Percentiles rank a stretch among this genome's conserved stretches.
phyloP scores from a whole-genome alignment of 805 yeast species.

The Tanozyma kutaoensis region DNA sequence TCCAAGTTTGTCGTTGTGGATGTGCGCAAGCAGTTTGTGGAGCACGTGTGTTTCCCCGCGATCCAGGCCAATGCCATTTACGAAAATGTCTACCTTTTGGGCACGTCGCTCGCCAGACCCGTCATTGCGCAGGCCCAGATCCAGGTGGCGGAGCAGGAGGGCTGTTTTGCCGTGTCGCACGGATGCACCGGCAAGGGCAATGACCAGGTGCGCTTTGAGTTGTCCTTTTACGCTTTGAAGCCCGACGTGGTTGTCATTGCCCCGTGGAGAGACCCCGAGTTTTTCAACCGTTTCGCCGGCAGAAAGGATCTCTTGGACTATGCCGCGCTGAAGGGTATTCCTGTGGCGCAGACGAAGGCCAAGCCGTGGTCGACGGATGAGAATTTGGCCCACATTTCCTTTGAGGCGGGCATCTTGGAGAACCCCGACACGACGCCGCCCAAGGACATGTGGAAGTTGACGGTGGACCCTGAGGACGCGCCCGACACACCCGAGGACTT shows the following conservation, averaged over 20 bases:
- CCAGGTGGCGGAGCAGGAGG: conserved; percentile 90
- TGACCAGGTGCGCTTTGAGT: conserved; percentile 97
- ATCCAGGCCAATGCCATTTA: conserved; percentile 95
- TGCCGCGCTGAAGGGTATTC: conserved; percentile 84
- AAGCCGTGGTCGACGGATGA: conserved; percentile 99
- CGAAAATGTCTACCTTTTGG: conserved; percentile 92
- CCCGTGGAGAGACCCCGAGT: conserved; percentile 97
- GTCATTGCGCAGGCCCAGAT: conserved; percentile 98
- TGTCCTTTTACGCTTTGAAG: conserved; percentile 92
- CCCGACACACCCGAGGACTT: conserved; percentile 89
- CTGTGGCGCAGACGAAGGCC: conserved; percentile 94
- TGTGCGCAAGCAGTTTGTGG: conserved; percentile 90
- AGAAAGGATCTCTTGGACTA: conserved; percentile 92
- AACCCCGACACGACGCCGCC: conserved; percentile 99
- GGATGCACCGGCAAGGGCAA: conserved; percentile 99
- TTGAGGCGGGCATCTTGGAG: conserved; percentile 98
- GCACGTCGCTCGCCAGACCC: conserved; percentile 98
- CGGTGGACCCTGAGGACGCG: conserved; percentile 91
- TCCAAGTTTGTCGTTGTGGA: conserved; percentile 89
- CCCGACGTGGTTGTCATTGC: conserved; percentile 96
- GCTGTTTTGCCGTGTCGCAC: conserved; percentile 97
- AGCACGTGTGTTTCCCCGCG: conserved; percentile 89
- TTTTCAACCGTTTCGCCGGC: conserved; percentile 94
- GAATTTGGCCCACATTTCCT: conserved; percentile 97
- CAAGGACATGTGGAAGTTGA: conserved; percentile 99